phyloP scores from a whole-genome alignment of 2,329 filamentous ascomycete species.

The Colletotrichum salicis region DNA sequence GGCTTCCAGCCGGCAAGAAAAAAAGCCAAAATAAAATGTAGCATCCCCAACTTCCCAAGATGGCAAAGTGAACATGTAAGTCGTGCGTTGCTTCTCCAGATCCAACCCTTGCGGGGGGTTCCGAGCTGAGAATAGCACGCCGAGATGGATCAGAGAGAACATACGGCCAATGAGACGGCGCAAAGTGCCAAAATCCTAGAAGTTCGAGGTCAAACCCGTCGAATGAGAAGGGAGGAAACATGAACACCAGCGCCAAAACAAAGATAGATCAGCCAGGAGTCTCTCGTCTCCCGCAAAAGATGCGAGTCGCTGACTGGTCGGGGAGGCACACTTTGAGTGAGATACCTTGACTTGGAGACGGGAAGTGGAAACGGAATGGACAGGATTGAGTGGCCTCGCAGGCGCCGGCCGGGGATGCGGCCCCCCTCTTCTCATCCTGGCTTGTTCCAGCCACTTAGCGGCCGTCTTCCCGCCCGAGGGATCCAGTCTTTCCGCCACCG shows the following conservation, averaged over 20 bases:
- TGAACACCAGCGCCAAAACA: constrained; percentile 31
- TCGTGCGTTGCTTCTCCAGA: constrained; percentile 12
- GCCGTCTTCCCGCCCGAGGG: neutral
- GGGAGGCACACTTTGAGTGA: neutral
- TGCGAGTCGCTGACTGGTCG: neutral
- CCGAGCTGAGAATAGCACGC: constrained; percentile 21
- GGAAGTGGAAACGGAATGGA: constrained; percentile 14
- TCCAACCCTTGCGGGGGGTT: neutral
- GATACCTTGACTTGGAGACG: neutral
- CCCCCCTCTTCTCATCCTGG: neutral
- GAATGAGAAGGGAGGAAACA: neutral
- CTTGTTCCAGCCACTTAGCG: constrained; percentile 12
- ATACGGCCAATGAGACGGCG: constrained; percentile 22
- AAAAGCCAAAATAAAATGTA: too few species aligned
- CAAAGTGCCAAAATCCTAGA: neutral
- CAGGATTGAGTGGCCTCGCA: constrained; percentile 28
- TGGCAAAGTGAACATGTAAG: too few species aligned
- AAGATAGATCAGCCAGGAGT: neutral
- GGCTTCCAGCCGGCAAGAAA: neutral
- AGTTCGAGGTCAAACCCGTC: neutral
- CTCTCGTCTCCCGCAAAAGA: neutral
- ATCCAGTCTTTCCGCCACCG: neutral
- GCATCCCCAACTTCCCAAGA: too few species aligned
- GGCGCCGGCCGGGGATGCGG: constrained; percentile 31
- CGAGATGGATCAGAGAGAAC: constrained; percentile 3